Base-by-base conservation (phyloP, 805 yeast genomes). In the Candida ortonii region DNA sequence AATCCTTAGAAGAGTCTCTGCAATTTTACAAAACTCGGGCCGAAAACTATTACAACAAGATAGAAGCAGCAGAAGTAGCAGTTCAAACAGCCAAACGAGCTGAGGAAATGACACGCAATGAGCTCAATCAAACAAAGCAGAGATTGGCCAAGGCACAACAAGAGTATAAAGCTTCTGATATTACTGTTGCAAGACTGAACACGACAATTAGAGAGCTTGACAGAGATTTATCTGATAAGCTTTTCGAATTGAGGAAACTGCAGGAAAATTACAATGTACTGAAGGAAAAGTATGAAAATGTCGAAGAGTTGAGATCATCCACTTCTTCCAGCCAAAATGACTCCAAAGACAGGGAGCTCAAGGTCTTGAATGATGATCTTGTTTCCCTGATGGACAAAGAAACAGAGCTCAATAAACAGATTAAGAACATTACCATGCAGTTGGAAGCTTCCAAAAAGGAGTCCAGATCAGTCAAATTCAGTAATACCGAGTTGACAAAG, bases 41-140 rank as follows among this genome's bases (percentile, higher is more conserved):
- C 21, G 89, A 84, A 22, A 83, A 80, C 41, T 83, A 85, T 53
- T 76, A 71, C 47, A 67, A 69, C 38, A 84, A 84, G 49, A 65
- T 88, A 16, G 94, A 87, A 49, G 71, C 75, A 31, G 89, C 93
- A 2, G 96, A 89, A 52, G 68, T 79, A 30, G 83, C 85, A 5
- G 75, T 83, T 2, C 66, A 71, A 33, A 70, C 77, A 28, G 76
- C 86, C 7, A 68, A 74, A 45, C 65, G 84, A 47, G 76, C 79
- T 9, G 89, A 82, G 52, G 69, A 69, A 34, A 50, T 64, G 22
- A 67, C 80, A 4, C 61, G 58, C 30, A 63, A 64, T 29, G 86
- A 85, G 41, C 59, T 76, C 33, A 52, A 58, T 13, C 84, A 81
- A 47, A 59, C 73, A 22, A 62, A 70, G 38, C 65, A 61, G 19